Base-by-base conservation (phyloP, 768 basidiomycete species). In the Serendipita sp. region DNA sequence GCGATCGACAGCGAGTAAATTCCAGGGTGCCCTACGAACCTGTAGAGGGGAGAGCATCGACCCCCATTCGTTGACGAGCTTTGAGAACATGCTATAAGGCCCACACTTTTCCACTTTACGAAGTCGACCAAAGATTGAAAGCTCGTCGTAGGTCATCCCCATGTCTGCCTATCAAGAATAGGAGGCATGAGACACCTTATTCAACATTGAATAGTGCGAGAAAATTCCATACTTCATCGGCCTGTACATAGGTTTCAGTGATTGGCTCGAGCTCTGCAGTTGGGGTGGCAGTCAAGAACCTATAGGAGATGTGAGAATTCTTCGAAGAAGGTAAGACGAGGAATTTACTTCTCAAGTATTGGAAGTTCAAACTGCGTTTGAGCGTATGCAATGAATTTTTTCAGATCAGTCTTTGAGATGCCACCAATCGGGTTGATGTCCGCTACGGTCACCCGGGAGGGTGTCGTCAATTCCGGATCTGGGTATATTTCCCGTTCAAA, bases 91-190 rank as follows among this genome's bases (percentile, higher is more conserved):
- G 77, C 90, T 90, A 75, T 94, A 98, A 1, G 96, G 95, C 2
- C 96, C 96, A 72, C 91, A 93, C 76, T 98, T 98, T 70, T 96
- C 93, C 44, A 95, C 82, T 75, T 99, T 98, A 62, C 96, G 83
- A 29, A 99, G 79, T 33, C 94, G 80, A 29, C 95, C 96, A 69
- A 93, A 95, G 18, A 91, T 83, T 10, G 91, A 94, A 18, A 99
- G 79, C 69, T 98, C 96, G 68, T 97, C 88, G 71, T 97, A 98
- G 0, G 95, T 96, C 96, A 98, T 98, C 6, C 95, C 95, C 95
- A 98, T 98, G 70, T 98, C 95, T 16, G 82, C 91, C 91, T 91
- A 67, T 3, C 16, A 31, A 58, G 4, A 8, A 40, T 50, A 29
- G 46, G 23, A 69, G 50, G 23, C 36, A 23, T 23, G 27, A 11